These are phyloP conservation scores for Candida tropicalis DNA, from an alignment of 1,139 yeast genomes.

Conservation along the genomic window DNA sequence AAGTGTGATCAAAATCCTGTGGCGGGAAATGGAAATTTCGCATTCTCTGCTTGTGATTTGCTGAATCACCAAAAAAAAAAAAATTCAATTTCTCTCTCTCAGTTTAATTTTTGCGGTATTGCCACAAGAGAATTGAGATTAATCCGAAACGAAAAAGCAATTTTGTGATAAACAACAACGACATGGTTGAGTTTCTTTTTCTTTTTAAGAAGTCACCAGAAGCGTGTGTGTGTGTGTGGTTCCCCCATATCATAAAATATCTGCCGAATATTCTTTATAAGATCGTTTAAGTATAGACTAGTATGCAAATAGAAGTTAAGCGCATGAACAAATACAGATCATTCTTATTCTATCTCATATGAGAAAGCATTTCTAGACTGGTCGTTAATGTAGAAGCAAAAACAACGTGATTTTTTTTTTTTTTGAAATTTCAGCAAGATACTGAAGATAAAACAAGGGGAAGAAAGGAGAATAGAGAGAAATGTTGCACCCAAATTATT, in stretches of 20 bases:
- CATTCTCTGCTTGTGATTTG: neutral
- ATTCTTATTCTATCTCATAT: no score
- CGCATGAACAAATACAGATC: no score
- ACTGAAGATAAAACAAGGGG: no score
- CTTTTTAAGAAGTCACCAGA: neutral
- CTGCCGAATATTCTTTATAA: no score
- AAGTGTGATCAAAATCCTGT: neutral
- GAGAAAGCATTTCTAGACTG: no score
- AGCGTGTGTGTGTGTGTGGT: no score
- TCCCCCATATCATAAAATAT: no score
- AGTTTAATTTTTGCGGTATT: neutral
- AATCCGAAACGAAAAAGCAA: conserved; percentile 8
- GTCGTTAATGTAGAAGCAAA: neutral
- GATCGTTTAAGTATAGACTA: no score
- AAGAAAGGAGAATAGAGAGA: neutral
- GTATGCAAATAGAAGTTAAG: no score
- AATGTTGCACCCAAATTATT: neutral
- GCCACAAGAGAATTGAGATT: neutral
- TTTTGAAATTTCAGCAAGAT: no score
- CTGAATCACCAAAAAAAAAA: neutral
- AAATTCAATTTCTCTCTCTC: no score
- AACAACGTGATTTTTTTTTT: conserved; percentile 3
- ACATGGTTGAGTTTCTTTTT: no score
- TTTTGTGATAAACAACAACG: conserved; percentile 4
- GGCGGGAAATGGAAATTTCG: neutral